These are phyloP conservation scores for Wickerhamomyces bisporus DNA, from an alignment of 805 yeast species.

Conservation along the genomic window DNA sequence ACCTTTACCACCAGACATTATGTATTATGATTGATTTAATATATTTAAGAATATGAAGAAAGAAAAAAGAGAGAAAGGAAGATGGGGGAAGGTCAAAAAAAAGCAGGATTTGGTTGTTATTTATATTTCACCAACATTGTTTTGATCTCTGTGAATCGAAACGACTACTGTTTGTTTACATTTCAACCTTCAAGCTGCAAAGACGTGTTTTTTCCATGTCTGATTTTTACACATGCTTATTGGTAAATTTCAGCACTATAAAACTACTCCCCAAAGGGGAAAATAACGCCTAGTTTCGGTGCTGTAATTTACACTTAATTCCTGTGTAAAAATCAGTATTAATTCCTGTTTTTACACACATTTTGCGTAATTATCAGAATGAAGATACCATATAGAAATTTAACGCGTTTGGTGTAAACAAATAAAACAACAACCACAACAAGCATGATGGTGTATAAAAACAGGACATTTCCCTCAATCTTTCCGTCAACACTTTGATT, in stretches of 20 bases:
- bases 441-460: not conserved
- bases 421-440: not conserved
- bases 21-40: constrained; percentile 8
- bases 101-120: not conserved
- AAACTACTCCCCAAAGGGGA: not conserved
- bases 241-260: too few species aligned
- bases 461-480: not conserved
- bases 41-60: not conserved
- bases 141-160: too few species aligned
- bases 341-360: not conserved
- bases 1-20: constrained; percentile 68
- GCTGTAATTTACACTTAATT: not conserved
- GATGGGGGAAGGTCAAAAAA: not conserved
- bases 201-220: too few species aligned
- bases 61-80: not conserved
- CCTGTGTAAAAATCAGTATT: constrained; percentile 1
- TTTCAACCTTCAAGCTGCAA: not conserved
- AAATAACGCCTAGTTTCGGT: not conserved
- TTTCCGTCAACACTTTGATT: not conserved
- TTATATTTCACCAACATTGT: too few species aligned
- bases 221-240: too few species aligned
- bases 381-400: not conserved
- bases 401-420: not conserved
- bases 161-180: not conserved
- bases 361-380: not conserved